Base-by-base conservation (phyloP, 148 eudicot species). In the Talinum fruticosum region DNA sequence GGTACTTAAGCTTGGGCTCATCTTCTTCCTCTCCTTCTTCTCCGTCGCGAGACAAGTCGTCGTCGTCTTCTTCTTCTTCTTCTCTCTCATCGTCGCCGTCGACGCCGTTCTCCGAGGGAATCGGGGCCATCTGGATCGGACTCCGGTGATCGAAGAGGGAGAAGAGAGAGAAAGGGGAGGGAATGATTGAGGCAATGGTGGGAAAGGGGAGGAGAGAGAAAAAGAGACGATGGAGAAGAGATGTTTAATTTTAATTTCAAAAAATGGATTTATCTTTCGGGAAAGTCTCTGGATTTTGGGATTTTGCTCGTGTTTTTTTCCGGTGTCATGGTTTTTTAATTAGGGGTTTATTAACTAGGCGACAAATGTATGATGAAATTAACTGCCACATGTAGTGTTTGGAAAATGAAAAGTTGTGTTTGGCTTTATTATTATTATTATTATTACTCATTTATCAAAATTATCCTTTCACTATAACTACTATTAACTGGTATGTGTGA, bases 1-100 rank as follows among this genome's bases (percentile, higher is more conserved):
- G 98, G 76, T 94, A 94, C 91, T 94, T 94, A 4, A 94, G 88
- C 80, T 97, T 83, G 62, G 98, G 98, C 82, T 94, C 98, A 5
- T 94, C 97, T 77, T 94, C 97, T 24, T 87, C 97, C 8, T 80
- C 91, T 4, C 82, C 93, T 6, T 84, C 90, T 21, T 87, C 89
- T 59, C 75, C 93, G 14, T 82, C 79, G 38, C 74, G 35, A 7
- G 71, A 70, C 44, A 45, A 38, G 10, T 75, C 90, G 1, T 75
- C 79, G 18, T 87, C 87, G 29, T 36, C 82, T 29, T 75, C 77
- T 26, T 30, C 76, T 53, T 69, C 77, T 10, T 83, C 83, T 14
- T 89, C 94, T 19, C 92, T 73, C 80, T 90, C 97, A 23, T 93
- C 97, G 76, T 91, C 97, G 78, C 91, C 97, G 49, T 91, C 96